Evolutionary conservation across 495 filamentous ascomycete species (phyloP).

Genomic region (Tuber melanosporum): DNA sequence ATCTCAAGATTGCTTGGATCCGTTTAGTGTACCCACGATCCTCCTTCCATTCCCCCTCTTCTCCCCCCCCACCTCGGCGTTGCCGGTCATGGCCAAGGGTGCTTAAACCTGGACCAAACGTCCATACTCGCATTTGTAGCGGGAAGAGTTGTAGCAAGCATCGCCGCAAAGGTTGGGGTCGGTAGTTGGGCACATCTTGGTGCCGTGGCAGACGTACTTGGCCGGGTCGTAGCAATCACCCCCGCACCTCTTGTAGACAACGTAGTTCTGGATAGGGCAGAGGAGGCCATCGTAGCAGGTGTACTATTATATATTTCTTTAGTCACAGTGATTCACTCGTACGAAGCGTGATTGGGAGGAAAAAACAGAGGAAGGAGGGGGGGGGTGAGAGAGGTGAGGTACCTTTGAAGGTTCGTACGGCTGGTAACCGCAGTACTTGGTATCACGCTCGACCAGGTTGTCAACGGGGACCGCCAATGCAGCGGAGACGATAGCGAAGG

Average conservation of each 20-base stretch:
- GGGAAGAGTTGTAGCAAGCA: conserved; percentile 30
- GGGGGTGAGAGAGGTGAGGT: neutral
- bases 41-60: neutral
- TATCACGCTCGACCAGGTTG: conserved; percentile 11
- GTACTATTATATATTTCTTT: conserved; percentile 21
- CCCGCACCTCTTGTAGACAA: conserved; percentile 33
- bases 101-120: conserved; percentile 24
- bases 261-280: conserved; percentile 27
- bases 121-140: conserved; percentile 32
- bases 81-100: neutral
- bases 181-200: conserved; percentile 27
- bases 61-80: neutral
- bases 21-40: neutral
- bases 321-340: neutral
- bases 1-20: neutral
- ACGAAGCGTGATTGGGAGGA: neutral
- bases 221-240: conserved; percentile 34
- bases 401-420: conserved; percentile 19
- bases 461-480: conserved; percentile 20
- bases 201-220: conserved; percentile 36
- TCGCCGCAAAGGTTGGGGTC: conserved; percentile 30
- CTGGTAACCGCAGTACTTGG: conserved; percentile 19
- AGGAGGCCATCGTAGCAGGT: conserved; percentile 33
- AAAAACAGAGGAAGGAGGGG: no score
- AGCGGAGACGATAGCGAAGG: conserved; percentile 12